Evolutionary conservation across 768 basidiomycete species (phyloP), one percentile per base, ranked within the genome.

Genomic region (Tubosaeta brunneosetosa): DNA sequence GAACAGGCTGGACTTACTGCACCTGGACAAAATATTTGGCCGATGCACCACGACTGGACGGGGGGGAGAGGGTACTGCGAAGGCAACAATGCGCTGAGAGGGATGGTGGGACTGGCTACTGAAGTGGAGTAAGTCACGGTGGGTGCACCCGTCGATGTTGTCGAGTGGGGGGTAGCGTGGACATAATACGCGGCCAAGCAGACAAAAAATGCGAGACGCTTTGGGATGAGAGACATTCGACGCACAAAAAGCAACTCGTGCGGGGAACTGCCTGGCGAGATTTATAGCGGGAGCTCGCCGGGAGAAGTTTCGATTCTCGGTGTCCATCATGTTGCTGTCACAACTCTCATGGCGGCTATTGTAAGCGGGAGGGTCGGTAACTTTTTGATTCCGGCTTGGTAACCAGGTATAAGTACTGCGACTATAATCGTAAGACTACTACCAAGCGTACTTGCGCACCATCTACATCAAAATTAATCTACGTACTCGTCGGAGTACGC

Each of bases 21-120:
- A 33, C 91, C 91, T 2, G 89, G 77, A 64, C 91, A 93, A 71
- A 90, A 93, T 49, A 93, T 90, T 48, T 86, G 69, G 43, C 78
- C 79, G 0, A 80, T 77, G 63, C 90, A 92, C 90, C 90, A 92
- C 40, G 76, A 68, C 70, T 91, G 90, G 38, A 69, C 73, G 1
- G 88, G 85, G 16, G 89, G 86, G 13, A 84, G 57, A 8, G 81
- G 67, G 19, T 68, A 78, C 59, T 89, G 86, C 1, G 86, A 82
- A 14, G 88, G 86, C 34, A 91, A 63, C n/a, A 70, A 53, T 19
- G 77, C 68, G 37, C 71, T 71, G 27, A 81, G 68, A 13, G 85
- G 57, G 0, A 71, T 81, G 1, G 86, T 79, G 9, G 88, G 79
- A 52, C 78, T 84, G 5, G 91, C 82, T 0, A 82, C 73, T 33